Conservation (phyloP, 192 early-diverging fungal species). For the Backusella mclennaniae region DNA sequence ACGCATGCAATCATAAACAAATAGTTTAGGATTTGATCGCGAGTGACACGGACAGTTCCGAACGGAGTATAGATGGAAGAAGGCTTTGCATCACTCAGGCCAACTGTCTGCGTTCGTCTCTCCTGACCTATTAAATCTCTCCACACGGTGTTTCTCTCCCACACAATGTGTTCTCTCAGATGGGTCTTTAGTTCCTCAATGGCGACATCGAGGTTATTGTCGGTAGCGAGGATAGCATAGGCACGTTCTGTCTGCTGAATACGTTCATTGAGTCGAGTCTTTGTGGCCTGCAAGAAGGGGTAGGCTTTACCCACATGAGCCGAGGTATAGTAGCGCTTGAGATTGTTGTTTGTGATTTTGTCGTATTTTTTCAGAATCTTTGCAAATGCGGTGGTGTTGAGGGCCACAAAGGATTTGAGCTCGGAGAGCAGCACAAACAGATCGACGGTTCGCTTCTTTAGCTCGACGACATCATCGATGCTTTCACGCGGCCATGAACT, state of each 20-base stretch:
- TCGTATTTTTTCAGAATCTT: constrained; percentile 98
- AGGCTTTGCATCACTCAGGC: constrained; percentile 41
- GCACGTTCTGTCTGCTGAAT: constrained; percentile 59
- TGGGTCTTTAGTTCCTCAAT: constrained; percentile 72
- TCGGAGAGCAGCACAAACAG: constrained; percentile 84
- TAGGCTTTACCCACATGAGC: constrained; percentile 62
- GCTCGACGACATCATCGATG: constrained; percentile 8
- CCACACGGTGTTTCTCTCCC: constrained; percentile 98
- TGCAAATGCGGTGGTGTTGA: constrained; percentile 90
- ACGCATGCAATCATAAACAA: constrained; percentile 51
- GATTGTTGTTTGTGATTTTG: constrained; percentile 78
- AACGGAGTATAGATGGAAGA: constrained; percentile 44
- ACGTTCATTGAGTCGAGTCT: constrained; percentile 56
- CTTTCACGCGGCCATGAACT: constrained; percentile 8
- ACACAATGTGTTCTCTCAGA: constrained; percentile 88
- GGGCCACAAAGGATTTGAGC: constrained; percentile 81
- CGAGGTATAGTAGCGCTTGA: constrained; percentile 72
- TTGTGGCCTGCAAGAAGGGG: constrained; percentile 68
- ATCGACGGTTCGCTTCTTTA: constrained; percentile 54
- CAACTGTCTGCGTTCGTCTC: constrained; percentile 72
- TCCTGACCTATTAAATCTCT: constrained; percentile 94
- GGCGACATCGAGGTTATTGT: constrained; percentile 62
- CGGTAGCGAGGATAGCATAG: constrained; percentile 66
- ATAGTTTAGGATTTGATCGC: constrained; percentile 41
- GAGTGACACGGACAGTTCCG: constrained; percentile 44